These are phyloP conservation scores for Beauveria sp. DNA, from an alignment of 2,329 filamentous ascomycete species.

Conservation along the genomic window DNA sequence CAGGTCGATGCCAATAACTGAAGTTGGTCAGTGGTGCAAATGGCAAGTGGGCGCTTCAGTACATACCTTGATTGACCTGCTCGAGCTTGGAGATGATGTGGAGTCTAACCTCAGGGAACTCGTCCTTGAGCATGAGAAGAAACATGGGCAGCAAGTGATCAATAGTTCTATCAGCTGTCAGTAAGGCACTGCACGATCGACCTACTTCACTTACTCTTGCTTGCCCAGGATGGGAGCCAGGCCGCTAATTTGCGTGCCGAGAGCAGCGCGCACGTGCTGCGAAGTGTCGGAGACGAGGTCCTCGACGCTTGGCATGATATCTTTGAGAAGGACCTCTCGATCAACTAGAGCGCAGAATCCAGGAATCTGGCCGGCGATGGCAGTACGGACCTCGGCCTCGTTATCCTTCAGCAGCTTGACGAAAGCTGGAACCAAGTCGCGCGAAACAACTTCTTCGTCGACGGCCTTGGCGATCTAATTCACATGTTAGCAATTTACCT, in stretches of 20 bases:
- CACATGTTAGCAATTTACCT: not conserved
- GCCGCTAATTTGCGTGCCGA: constrained; percentile 94
- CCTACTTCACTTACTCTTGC: constrained; percentile 67
- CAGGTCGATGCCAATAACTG: constrained; percentile 94
- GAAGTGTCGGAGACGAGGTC: constrained; percentile 93
- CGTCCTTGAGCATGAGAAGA: constrained; percentile 97
- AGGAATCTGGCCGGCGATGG: constrained; percentile 94
- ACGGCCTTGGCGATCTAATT: constrained; percentile 91
- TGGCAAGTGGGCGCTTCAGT: not conserved
- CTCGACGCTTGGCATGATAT: constrained; percentile 94
- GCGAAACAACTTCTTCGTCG: constrained; percentile 88
- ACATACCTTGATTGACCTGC: constrained; percentile 84
- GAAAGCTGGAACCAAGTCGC: constrained; percentile 92
- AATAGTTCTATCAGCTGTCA: constrained; percentile 61
- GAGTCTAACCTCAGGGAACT: constrained; percentile 93
- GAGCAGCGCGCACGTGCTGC: constrained; percentile 90
- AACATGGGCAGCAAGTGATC: constrained; percentile 98
- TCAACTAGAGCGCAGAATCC: constrained; percentile 92
- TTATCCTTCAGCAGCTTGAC: constrained; percentile 97
- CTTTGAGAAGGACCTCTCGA: constrained; percentile 77
- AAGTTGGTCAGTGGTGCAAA: not conserved
- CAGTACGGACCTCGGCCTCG: constrained; percentile 93
- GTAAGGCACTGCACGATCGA: not conserved
- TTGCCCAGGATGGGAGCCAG: constrained; percentile 95
- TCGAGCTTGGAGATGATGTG: constrained; percentile 99